phyloP scores from a whole-genome alignment of 768 basidiomycete genomes.

The Tricholomella constricta region DNA sequence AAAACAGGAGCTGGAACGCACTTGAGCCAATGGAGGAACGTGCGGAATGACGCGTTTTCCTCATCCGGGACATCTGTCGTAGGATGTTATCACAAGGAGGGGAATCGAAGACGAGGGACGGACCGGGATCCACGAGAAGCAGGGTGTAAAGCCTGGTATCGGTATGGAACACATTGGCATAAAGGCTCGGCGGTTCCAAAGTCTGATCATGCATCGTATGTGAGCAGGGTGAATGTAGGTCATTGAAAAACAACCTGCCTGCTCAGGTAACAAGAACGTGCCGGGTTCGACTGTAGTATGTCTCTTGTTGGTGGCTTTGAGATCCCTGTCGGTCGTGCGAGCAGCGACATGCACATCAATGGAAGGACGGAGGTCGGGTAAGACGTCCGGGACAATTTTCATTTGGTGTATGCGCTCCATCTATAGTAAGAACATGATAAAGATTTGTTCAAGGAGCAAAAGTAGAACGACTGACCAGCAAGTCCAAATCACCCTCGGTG shows the following conservation, averaged over 20 bases:
- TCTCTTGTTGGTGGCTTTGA: slow-evolving; percentile 33
- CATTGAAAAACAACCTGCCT: slow-evolving; percentile 45
- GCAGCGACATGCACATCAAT: slow-evolving; percentile 72
- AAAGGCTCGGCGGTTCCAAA: slow-evolving; percentile 59
- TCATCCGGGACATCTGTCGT: slow-evolving; percentile 79
- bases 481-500: slow-evolving; percentile 78
- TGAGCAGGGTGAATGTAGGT: neutral
- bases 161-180: slow-evolving; percentile 78
- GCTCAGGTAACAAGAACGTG: slow-evolving; percentile 61
- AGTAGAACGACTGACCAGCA: slow-evolving; percentile 63
- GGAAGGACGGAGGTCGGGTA: slow-evolving; percentile 70
- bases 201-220: slow-evolving; percentile 46
- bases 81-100: slow-evolving; percentile 7
- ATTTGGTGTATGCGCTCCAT: slow-evolving; percentile 95
- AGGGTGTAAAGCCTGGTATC: slow-evolving; percentile 85
- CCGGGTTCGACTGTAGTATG: slow-evolving; percentile 68
- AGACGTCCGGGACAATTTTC: slow-evolving; percentile 85
- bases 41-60: slow-evolving; percentile 59
- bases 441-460: neutral
- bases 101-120: slow-evolving; percentile 10
- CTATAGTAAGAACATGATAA: slow-evolving; percentile 34
- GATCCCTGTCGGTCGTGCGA: slow-evolving; percentile 31
- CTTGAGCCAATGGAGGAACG: slow-evolving; percentile 88
- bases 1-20: slow-evolving; percentile 36
- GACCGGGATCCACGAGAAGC: slow-evolving; percentile 86